These are phyloP conservation scores for Obba rivulosa DNA, from an alignment of 768 basidiomycete genomes.

Conservation along the genomic window DNA sequence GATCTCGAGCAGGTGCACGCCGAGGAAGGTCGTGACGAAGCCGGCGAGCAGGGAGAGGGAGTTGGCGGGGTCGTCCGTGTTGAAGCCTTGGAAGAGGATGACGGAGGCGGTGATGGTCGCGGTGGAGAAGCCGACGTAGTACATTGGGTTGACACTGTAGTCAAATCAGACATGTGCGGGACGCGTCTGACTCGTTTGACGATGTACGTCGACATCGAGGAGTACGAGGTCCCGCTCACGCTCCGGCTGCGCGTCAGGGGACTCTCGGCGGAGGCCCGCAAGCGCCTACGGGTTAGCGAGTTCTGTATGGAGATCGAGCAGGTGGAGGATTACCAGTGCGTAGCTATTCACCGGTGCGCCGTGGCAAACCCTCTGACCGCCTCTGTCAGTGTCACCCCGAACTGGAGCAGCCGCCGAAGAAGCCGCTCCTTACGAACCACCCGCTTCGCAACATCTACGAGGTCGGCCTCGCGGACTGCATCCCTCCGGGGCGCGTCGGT, in stretches of 20 bases:
- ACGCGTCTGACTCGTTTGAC: too few relatives aligned
- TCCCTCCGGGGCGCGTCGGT: slow-evolving; percentile 19
- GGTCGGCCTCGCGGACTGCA: slow-evolving; percentile 32
- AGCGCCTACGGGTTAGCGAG: slow-evolving; percentile 51
- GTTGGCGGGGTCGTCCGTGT: slow-evolving; percentile 77
- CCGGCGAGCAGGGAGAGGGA: slow-evolving; percentile 86
- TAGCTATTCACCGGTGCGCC: slow-evolving; percentile 24
- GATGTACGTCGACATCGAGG: slow-evolving; percentile 41
- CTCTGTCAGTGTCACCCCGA: too few relatives aligned
- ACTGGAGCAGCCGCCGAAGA: slow-evolving; percentile 61
- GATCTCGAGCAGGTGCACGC: slow-evolving; percentile 90
- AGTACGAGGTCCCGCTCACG: slow-evolving; percentile 45
- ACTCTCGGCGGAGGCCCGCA: slow-evolving; percentile 42
- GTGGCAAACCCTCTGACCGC: slow-evolving; percentile 53
- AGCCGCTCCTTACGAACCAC: slow-evolving; percentile 52
- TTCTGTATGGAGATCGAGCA: slow-evolving; percentile 59
- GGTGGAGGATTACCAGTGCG: slow-evolving; percentile 62
- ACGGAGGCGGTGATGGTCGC: slow-evolving; percentile 91
- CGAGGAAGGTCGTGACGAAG: slow-evolving; percentile 90
- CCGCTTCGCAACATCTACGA: slow-evolving; percentile 42
- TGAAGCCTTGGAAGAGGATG: slow-evolving; percentile 96
- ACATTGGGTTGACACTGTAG: slow-evolving; percentile 89
- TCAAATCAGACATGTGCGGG: neutral
- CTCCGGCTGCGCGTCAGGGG: slow-evolving; percentile 57
- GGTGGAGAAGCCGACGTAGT: slow-evolving; percentile 95